Conservation (phyloP, 2,329 filamentous ascomycete genomes). For the Pseudogymnoascus sp. region DNA sequence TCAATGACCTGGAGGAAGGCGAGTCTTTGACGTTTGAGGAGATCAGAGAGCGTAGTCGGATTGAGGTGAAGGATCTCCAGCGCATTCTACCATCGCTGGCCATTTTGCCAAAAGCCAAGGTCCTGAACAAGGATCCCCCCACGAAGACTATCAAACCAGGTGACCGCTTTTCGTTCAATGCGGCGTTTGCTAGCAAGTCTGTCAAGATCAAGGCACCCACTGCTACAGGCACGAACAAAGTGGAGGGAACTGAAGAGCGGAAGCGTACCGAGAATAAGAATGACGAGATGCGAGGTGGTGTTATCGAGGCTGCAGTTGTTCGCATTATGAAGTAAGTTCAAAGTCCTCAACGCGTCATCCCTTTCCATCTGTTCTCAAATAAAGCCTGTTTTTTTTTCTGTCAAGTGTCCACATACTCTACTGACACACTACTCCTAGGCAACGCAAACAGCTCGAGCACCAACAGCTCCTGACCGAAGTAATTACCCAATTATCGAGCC, state of each 20-base stretch:
- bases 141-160: slow-evolving; percentile 66
- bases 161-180: slow-evolving; percentile 77
- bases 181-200: slow-evolving; percentile 69
- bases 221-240: slow-evolving; percentile 68
- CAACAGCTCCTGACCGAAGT: slow-evolving; percentile 63
- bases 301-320: slow-evolving; percentile 69
- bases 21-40: slow-evolving; percentile 57
- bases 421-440: slow-evolving; percentile 43
- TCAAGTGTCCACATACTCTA: too few species aligned
- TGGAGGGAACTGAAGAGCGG: slow-evolving; percentile 63
- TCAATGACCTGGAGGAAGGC: slow-evolving; percentile 62
- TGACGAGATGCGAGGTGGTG: slow-evolving; percentile 59
- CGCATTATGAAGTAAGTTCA: slow-evolving; percentile 73
- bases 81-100: slow-evolving; percentile 74
- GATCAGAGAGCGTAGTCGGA: slow-evolving; percentile 73
- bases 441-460: slow-evolving; percentile 64
- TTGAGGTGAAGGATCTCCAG: slow-evolving; percentile 63
- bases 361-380: too few species aligned
- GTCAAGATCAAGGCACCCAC: slow-evolving; percentile 85
- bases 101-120: slow-evolving; percentile 71
- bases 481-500: slow-evolving; percentile 55
- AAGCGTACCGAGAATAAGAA: slow-evolving; percentile 69
- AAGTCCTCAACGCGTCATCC: too few species aligned
- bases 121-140: slow-evolving; percentile 72
- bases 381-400: too few species aligned